Evolutionary conservation across 345 rosid genomes (phyloP), one percentile per base, ranked within the genome.

Genomic region (Barbarea vulgaris): DNA sequence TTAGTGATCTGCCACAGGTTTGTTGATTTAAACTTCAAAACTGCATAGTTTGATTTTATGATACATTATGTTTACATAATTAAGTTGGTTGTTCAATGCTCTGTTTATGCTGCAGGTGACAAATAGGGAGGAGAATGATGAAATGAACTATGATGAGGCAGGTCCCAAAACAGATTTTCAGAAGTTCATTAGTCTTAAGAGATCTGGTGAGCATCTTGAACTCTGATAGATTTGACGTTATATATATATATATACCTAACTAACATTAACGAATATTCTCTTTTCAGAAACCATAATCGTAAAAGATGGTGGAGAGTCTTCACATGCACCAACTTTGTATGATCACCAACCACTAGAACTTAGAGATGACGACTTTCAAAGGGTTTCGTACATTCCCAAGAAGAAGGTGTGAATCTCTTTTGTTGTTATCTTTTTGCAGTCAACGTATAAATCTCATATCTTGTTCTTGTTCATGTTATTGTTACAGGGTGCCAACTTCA

Each of bases 1-100:
- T 85, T 36, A 82, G 74, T 12, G 86, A 86, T 80, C 85, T 84
- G 18, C 84, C 87, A 30, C 42, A 64, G 3, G 85, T 82, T 25
- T 52, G 74, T 52, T n/a, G n/a, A 55, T 51, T 42, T 46, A 33
- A 54, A 18, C 60, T 31, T 55, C 3, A 27, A 31, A 53, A 17
- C 64, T 7, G 21, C 51, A 34, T 61, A 18, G 13, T 25, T 25
- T 63, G 19, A 44, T 68, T 30, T 2, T 41, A 27, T 4, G 54
- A 4, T 25, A 64, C 31, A 50, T 11, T 39, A 39, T 48, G 19
- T 21, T 15, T 36, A 25, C 18, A 24, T 17, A 27, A n/a, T n/a
- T n/a, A n/a, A n/a, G 2, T 50, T 53, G 44, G 19, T 50, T 60
- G 19, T 13, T 24, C 5, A 24, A 14, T 17, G 12, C 47, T 64